phyloP scores from a whole-genome alignment of 148 eudicot genomes.

The Vaccinium macrocarpon region DNA sequence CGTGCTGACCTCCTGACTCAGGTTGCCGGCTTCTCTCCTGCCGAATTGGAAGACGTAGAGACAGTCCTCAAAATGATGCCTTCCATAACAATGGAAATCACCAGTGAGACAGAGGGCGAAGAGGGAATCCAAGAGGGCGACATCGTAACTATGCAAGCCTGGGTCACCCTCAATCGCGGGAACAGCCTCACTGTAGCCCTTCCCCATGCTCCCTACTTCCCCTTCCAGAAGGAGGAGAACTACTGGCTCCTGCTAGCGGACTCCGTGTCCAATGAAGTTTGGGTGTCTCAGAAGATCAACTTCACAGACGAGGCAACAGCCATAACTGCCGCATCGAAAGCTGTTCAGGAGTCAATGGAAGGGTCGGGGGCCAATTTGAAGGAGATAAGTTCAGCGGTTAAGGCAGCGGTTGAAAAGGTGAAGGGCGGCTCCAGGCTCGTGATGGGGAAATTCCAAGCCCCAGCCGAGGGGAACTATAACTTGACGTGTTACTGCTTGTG shows the following conservation, averaged over 20 bases:
- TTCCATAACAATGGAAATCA: conserved; percentile 51
- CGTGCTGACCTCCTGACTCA: conserved; percentile 65
- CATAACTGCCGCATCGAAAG: conserved; percentile 57
- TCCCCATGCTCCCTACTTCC: conserved; percentile 80
- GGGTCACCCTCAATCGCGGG: conserved; percentile 63
- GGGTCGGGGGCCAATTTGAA: conserved; percentile 49
- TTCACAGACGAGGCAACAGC: conserved; percentile 83
- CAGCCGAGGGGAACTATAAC: conserved; percentile 63
- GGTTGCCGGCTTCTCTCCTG: conserved; percentile 53
- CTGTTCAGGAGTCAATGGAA: conserved; percentile 65
- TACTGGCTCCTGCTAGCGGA: conserved; percentile 81
- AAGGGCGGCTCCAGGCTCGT: conserved; percentile 63
- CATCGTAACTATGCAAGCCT: conserved; percentile 69
- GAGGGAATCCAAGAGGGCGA: conserved; percentile 89
- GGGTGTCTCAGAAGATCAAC: conserved; percentile 76
- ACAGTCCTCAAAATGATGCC: conserved; percentile 79
- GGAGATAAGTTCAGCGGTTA: conserved; percentile 57
- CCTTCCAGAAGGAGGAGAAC: conserved; percentile 77
- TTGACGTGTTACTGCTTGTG: conserved; percentile 58
- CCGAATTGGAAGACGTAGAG: conserved; percentile 66
- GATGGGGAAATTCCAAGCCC: conserved; percentile 77
- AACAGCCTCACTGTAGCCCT: conserved; percentile 71
- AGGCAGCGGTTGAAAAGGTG: conserved; percentile 62
- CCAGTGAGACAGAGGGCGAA: conserved; percentile 87
- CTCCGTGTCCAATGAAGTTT: conserved; percentile 54